Evolutionary conservation across 345 rosid species (phyloP).

Genomic region (Rhodamnia rubescens): DNA sequence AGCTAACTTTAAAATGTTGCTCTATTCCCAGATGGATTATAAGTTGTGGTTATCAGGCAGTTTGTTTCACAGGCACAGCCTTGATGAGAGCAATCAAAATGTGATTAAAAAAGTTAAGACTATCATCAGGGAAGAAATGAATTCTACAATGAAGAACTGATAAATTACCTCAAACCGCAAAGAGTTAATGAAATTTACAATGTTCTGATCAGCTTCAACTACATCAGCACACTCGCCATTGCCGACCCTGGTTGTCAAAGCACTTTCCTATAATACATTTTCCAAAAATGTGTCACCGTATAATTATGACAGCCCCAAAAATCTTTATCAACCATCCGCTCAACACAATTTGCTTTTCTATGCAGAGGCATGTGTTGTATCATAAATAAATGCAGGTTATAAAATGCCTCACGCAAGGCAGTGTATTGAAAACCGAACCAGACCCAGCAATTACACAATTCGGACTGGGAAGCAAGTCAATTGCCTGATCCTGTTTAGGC

Average conservation of each 20-base stretch:
- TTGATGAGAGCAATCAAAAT: not conserved
- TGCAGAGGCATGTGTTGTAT: not conserved
- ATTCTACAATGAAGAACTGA: not conserved
- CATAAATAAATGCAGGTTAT: not conserved
- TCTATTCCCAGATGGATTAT: not conserved
- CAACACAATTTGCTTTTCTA: not conserved
- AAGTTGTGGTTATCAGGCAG: not conserved
- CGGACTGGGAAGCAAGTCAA: not conserved
- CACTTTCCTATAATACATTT: not conserved
- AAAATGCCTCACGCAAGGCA: not conserved
- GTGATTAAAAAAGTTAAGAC: not conserved
- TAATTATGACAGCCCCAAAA: not conserved
- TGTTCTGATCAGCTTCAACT: not conserved
- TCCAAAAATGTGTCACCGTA: not conserved
- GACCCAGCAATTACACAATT: not conserved
- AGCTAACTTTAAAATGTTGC: not conserved
- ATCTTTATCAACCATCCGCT: not conserved
- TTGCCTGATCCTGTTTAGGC: not conserved
- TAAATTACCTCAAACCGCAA: conserved; percentile 1
- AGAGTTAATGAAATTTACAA: not conserved
- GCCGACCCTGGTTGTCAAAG: not conserved
- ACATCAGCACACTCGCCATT: not conserved
- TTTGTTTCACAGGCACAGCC: not conserved
- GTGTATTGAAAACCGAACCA: not conserved
- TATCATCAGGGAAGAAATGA: not conserved